Evolutionary conservation across 202 grass and related monocot genomes (phyloP).

Genomic region (Cymbopogon flexuosus): DNA sequence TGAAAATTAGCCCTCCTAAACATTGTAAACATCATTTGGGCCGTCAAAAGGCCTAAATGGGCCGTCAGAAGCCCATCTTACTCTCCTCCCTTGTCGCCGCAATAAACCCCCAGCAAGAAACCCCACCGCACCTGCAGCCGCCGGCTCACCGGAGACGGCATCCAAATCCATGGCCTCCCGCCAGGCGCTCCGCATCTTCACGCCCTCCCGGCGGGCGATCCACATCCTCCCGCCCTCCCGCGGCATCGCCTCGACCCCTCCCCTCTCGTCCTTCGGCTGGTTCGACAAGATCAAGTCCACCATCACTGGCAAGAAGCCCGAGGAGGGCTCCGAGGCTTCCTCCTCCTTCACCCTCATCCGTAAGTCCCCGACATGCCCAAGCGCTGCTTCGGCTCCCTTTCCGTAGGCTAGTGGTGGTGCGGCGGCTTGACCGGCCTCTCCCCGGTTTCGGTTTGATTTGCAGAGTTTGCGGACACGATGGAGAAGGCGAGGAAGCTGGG

Average conservation of each 20-base stretch:
- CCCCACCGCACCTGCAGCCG: not conserved
- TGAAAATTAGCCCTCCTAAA: not conserved
- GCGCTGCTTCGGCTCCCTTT: not conserved
- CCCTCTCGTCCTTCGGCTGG: conserved; percentile 62
- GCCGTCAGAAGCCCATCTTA: not conserved
- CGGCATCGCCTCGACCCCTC: conserved; percentile 56
- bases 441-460: not conserved
- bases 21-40: not conserved
- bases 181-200: conserved; percentile 33
- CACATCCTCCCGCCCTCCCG: conserved; percentile 36
- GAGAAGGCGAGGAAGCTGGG: conserved; percentile 68
- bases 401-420: not conserved
- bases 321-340: conserved; percentile 5
- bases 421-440: not conserved
- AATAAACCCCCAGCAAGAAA: conserved; percentile 7
- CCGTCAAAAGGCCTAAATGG: not conserved
- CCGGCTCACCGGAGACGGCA: conserved; percentile 11
- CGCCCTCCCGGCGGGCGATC: conserved; percentile 19
- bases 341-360: conserved; percentile 58
- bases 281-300: conserved; percentile 80
- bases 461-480: conserved; percentile 71
- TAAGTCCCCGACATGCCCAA: conserved; percentile 23
- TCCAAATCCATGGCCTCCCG: conserved; percentile 45
- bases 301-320: conserved; percentile 62
- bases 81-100: not conserved